Evolutionary conservation across 2,329 filamentous ascomycete species (phyloP), one percentile per base, ranked within the genome.

Genomic region (Thelonectria discophora): DNA sequence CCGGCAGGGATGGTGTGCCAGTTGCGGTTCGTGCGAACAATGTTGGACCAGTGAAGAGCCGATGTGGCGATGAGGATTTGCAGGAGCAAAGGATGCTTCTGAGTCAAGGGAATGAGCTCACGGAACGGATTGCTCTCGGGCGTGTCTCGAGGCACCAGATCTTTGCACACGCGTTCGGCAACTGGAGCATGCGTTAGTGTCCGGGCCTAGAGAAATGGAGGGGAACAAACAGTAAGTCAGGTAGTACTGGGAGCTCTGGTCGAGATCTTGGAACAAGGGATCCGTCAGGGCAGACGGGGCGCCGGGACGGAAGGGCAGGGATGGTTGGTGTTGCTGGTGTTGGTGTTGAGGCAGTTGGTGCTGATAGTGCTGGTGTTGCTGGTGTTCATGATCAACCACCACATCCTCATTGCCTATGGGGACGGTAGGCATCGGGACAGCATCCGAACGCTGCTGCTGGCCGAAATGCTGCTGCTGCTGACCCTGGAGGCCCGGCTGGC

Each of bases 181-280:
- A 83, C 77, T 84, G 53, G 42, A 42, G 55, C 55, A 55, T 65
- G 57, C 64, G 60, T 72, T 73, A 75, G 73, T 60, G 67, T 65
- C 37, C n/a, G 32, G 53, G 46, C 42, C 47, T 37, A 37, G 47
- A 18, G 18, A 58, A 46, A 64, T 3, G 34, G 34, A 37, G 34
- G 34, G 34, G 34, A 37, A 37, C 64, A 46, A 64, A 85, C 83
- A 86, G 60, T 86, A 82, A 39, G 78, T 75, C 43, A 85, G 73
- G 69, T 86, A 85, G 64, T 77, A 76, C 60, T 81, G 75, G 27
- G 80, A 80, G 45, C 75, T 75, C 18, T 65, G 73, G 64, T 81
- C 79, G 45, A 88, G 78, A 65, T 85, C 82, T 65, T 86, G 82
- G 58, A 87, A 79, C 47, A 87, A 66, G 12, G 86, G 86, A 69